Evolutionary conservation across 2,329 filamentous ascomycete genomes (phyloP), one percentile per base, ranked within the genome.

Genomic region (Berkeleyomyces basicola): DNA sequence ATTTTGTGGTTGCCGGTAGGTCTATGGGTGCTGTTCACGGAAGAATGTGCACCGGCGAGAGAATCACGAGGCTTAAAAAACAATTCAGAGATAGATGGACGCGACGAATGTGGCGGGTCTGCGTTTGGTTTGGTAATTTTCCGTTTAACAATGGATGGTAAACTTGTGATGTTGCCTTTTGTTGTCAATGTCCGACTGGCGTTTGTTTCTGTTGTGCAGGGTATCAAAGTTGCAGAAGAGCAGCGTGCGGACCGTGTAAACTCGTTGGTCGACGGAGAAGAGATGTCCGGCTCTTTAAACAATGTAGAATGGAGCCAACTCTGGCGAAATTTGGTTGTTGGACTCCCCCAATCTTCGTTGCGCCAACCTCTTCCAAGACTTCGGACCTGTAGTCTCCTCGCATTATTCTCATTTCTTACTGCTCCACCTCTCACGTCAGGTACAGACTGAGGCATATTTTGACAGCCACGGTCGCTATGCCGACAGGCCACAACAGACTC

Each of bases 1-100:
- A 61, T 61, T 39, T 55, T 61, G 23, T 63, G n/a, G 44, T 44
- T 36, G 60, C 33, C 60, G 23, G 44, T n/a, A 36, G 31, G 36
- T n/a, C 6, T 40, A n/a, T n/a, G 31, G 14, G 40, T 53, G 31
- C 11, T 40, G 44, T 36, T 40, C 7, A 23, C 39, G n/a, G 36
- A 36, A 49, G 46, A 10, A 14, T 51, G 23, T 23, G 23, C 23
- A 23, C 23, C 14, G n/a, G 6, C 43, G n/a, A 40, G n/a, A 9
- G 47, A 51, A 37, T 14, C 14, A 39, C 33, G 31, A 53, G 59
- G 53, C 31, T n/a, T 4, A 4, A 11, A 16, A 49, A 61, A 39
- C 31, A 61, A 53, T n/a, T 47, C 33, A 10, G 44, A 51, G 53
- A 51, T n/a, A 37, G 44, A 36, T n/a, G 33, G 51, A 55, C 51